These are phyloP conservation scores for Lycium barbarum DNA, from an alignment of 257 asterid species.

Conservation along the genomic window DNA sequence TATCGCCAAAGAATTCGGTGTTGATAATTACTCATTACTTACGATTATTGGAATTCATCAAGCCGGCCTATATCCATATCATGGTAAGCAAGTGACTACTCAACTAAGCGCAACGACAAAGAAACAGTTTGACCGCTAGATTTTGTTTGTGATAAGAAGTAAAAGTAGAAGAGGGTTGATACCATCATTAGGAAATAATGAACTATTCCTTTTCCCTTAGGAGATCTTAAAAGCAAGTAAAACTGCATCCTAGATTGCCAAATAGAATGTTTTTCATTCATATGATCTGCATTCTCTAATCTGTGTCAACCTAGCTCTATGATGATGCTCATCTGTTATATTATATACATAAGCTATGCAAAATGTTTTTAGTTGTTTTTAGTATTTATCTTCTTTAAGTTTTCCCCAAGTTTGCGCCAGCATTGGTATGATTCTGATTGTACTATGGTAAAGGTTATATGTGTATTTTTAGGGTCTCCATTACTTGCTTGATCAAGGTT, in stretches of 20 bases:
- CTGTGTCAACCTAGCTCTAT: not conserved
- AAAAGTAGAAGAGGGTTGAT: slow-evolving; percentile 19
- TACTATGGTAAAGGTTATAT: not conserved
- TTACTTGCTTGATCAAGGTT: slow-evolving; percentile 1
- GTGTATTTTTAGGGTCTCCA: slow-evolving; percentile 15
- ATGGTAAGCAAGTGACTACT: slow-evolving; percentile 68
- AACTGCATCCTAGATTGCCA: not conserved
- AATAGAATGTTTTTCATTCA: slow-evolving; percentile 6
- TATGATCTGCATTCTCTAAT: slow-evolving; percentile 8
- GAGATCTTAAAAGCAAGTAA: not conserved
- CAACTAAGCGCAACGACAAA: not conserved
- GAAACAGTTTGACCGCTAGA: slow-evolving; percentile 11
- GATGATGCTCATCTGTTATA: not conserved
- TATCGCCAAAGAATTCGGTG: slow-evolving; percentile 72
- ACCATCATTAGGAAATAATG: slow-evolving; percentile 10
- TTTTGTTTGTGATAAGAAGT: slow-evolving; percentile 15
- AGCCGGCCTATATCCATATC: slow-evolving; percentile 79
- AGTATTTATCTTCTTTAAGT: slow-evolving; percentile 7
- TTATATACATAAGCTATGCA: not conserved
- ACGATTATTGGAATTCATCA: slow-evolving; percentile 86
- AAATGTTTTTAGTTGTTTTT: not conserved
- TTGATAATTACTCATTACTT: slow-evolving; percentile 94
- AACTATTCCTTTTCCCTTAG: not conserved
- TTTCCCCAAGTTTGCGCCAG: not conserved
- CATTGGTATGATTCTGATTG: slow-evolving; percentile 21